phyloP scores from a whole-genome alignment of 257 asterid genomes.

The Rehmannia glutinosa region DNA sequence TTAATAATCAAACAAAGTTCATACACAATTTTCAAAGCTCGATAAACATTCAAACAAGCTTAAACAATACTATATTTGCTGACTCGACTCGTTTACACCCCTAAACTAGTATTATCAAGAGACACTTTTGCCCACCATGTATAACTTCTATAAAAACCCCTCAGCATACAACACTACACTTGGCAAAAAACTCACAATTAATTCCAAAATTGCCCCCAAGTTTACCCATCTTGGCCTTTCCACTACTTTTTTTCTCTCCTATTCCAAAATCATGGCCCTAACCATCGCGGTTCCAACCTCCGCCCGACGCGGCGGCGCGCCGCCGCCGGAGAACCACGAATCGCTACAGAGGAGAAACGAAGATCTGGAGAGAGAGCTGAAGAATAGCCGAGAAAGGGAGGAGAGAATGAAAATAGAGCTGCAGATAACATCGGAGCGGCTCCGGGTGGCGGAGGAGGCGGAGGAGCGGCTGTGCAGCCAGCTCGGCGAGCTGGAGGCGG shows the following conservation, averaged over 20 bases:
- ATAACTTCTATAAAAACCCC: no score
- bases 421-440: conserved; percentile 31
- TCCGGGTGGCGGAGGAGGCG: conserved; percentile 80
- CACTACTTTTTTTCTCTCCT: neutral
- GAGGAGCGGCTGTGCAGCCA: conserved; percentile 78
- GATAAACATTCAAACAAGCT: no score
- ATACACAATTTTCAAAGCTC: no score
- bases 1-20: no score
- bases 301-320: neutral
- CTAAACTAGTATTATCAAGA: no score
- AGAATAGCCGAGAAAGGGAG: conserved; percentile 51
- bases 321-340: conserved; percentile 10
- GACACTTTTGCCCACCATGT: neutral
- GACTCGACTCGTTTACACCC: no score
- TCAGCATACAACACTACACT: no score
- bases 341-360: conserved; percentile 47
- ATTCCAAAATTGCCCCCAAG: no score
- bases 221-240: no score
- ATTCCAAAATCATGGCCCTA: conserved; percentile 27
- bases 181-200: no score
- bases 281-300: conserved; percentile 16
- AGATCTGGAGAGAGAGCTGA: conserved; percentile 60
- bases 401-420: conserved; percentile 48
- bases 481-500: conserved; percentile 83
- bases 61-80: no score